A percentile compares a stretch with the other conserved stretches of the same genome.
phyloP scores from a whole-genome alignment of 768 basidiomycete genomes.

The Calocybe indica region DNA sequence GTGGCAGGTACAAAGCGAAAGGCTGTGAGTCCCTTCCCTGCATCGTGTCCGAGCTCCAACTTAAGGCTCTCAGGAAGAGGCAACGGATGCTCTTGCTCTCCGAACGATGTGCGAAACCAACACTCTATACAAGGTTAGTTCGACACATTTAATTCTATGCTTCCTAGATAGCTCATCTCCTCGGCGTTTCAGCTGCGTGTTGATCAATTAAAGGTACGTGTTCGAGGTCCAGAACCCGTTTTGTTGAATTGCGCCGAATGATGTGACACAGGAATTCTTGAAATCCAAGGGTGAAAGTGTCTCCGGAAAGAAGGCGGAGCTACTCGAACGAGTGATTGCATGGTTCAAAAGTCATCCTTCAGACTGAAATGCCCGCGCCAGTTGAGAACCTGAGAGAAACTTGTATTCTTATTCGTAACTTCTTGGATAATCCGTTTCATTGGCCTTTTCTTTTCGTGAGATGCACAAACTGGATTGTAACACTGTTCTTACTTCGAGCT shows the following conservation, averaged over 20 bases:
- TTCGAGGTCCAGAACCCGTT: too few species aligned
- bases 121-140: slow-evolving; percentile 57
- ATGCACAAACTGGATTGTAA: too few species aligned
- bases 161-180: too few species aligned
- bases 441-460: too few species aligned
- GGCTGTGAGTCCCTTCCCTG: slow-evolving; percentile 40
- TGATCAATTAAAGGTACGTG: too few species aligned
- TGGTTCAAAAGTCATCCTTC: background rate
- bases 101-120: slow-evolving; percentile 58
- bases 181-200: too few species aligned
- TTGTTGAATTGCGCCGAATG: background rate
- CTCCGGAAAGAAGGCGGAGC: background rate
- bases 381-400: too few species aligned
- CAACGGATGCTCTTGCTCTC: slow-evolving; percentile 73
- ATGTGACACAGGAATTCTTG: background rate
- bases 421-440: too few species aligned
- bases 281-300: background rate
- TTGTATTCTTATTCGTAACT: too few species aligned
- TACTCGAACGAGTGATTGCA: background rate
- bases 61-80: slow-evolving; percentile 23
- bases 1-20: slow-evolving; percentile 59
- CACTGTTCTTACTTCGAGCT: too few species aligned
- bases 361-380: too few species aligned
- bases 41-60: slow-evolving; percentile 2
- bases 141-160: too few species aligned